Conservation (phyloP, 306 rosid genomes). For the Lathyrus tuberosus region DNA sequence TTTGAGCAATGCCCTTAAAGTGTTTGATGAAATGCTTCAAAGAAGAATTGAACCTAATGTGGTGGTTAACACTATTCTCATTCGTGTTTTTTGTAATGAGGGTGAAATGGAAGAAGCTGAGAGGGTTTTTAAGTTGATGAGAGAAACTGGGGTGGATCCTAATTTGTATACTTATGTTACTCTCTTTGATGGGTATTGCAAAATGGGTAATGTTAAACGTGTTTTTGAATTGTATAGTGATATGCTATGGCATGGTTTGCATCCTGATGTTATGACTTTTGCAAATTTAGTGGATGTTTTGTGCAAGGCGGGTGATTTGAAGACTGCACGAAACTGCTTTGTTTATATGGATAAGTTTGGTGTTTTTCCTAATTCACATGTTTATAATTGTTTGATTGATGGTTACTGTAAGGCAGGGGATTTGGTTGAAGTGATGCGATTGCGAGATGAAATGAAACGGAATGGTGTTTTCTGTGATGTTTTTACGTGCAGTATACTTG, state of each 20-base stretch:
- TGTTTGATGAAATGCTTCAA: constrained; percentile 67
- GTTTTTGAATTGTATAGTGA: constrained; percentile 50
- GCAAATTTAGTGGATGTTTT: constrained; percentile 58
- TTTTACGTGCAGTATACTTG: constrained; percentile 63
- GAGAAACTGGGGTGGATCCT: constrained; percentile 50
- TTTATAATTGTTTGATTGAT: constrained; percentile 64
- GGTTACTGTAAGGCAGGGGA: constrained; percentile 57
- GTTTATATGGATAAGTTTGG: constrained; percentile 60
- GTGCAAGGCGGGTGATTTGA: constrained; percentile 55
- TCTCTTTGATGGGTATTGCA: constrained; percentile 74
- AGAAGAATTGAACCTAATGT: constrained; percentile 51
- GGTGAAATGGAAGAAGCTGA: constrained; percentile 59
- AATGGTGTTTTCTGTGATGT: constrained; percentile 50
- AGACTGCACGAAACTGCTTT: constrained; percentile 50
- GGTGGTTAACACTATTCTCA: constrained; percentile 58
- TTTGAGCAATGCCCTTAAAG: constrained; percentile 34
- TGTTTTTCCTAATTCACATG: constrained; percentile 54
- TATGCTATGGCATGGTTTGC: constrained; percentile 51
- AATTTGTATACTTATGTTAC: constrained; percentile 67
- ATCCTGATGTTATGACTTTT: constrained; percentile 61
- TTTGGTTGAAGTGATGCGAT: constrained; percentile 54
- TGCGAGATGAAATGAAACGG: constrained; percentile 57
- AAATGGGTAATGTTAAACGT: constrained; percentile 47
- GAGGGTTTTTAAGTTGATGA: constrained; percentile 50
- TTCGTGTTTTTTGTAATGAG: constrained; percentile 55